A percentile compares a stretch with the other conserved stretches of the same genome.
These are phyloP conservation scores for Ambrosiella xylebori DNA, from an alignment of 2,329 filamentous ascomycete genomes.

Conservation along the genomic window DNA sequence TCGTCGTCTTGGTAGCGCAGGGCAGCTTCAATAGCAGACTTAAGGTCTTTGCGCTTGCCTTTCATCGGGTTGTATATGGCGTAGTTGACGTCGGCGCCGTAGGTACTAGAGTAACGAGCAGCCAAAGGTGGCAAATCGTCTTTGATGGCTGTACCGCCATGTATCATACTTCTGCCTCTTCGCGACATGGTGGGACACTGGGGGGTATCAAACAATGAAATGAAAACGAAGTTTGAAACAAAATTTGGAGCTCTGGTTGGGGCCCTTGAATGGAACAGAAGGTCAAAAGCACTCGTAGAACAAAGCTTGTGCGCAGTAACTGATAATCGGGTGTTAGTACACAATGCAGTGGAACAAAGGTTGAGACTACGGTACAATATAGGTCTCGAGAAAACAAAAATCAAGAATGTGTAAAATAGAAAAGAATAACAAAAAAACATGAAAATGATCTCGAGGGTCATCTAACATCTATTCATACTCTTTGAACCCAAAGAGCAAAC, in stretches of 20 bases:
- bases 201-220: slow-evolving; percentile 2
- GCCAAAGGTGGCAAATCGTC: slow-evolving; percentile 15
- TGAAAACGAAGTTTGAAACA: background rate
- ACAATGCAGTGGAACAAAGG: background rate
- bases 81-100: slow-evolving; percentile 15
- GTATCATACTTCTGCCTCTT: slow-evolving; percentile 5
- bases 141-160: slow-evolving; percentile 14
- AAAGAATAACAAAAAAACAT: slow-evolving; percentile 6
- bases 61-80: slow-evolving; percentile 15
- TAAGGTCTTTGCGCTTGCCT: slow-evolving; percentile 14
- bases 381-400: slow-evolving; percentile 2
- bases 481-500: background rate
- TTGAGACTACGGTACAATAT: no score
- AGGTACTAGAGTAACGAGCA: slow-evolving; percentile 15
- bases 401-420: background rate
- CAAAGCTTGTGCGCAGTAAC: background rate
- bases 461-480: background rate
- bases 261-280: background rate
- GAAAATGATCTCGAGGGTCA: background rate
- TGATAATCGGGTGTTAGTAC: background rate
- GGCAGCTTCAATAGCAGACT: slow-evolving; percentile 14
- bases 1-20: slow-evolving; percentile 13
- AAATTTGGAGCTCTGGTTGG: background rate
- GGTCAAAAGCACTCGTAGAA: background rate
- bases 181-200: slow-evolving; percentile 7